Conservation (phyloP, 257 asterid genomes). For the Orobanche coerulescens region DNA sequence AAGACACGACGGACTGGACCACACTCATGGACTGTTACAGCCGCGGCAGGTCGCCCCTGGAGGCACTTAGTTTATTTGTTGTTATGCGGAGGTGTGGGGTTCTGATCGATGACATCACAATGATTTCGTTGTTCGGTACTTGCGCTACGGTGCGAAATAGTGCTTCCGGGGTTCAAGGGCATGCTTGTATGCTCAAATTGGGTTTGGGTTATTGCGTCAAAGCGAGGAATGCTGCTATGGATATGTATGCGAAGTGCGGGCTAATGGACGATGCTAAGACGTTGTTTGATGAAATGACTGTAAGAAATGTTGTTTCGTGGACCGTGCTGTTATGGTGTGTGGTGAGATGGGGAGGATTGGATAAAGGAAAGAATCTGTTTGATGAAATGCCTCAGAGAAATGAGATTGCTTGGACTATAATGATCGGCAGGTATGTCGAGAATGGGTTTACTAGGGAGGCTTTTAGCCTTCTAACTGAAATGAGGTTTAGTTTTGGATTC, state of each 20-base stretch:
- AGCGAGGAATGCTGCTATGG: constrained; percentile 59
- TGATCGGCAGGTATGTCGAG: constrained; percentile 48
- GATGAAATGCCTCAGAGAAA: constrained; percentile 68
- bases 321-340: constrained; percentile 64
- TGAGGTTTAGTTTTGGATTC: constrained; percentile 39
- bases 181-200: constrained; percentile 41
- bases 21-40: constrained; percentile 48
- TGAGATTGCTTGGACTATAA: constrained; percentile 62
- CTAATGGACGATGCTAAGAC: constrained; percentile 33
- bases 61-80: constrained; percentile 41
- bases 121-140: constrained; percentile 48
- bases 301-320: constrained; percentile 66
- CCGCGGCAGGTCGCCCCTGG: constrained; percentile 32
- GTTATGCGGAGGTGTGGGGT: constrained; percentile 37
- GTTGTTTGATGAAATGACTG: constrained; percentile 52
- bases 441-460: constrained; percentile 46
- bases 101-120: constrained; percentile 42
- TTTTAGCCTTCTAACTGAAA: constrained; percentile 40
- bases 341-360: constrained; percentile 50
- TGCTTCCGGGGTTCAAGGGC: constrained; percentile 48
- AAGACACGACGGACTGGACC: constrained; percentile 76
- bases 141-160: constrained; percentile 49
- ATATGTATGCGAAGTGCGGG: constrained; percentile 68
- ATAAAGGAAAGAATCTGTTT: constrained; percentile 46
- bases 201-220: constrained; percentile 44